Evolutionary conservation across 2,329 filamentous ascomycete genomes (phyloP).

Genomic region (Exserohilum rostratum): DNA sequence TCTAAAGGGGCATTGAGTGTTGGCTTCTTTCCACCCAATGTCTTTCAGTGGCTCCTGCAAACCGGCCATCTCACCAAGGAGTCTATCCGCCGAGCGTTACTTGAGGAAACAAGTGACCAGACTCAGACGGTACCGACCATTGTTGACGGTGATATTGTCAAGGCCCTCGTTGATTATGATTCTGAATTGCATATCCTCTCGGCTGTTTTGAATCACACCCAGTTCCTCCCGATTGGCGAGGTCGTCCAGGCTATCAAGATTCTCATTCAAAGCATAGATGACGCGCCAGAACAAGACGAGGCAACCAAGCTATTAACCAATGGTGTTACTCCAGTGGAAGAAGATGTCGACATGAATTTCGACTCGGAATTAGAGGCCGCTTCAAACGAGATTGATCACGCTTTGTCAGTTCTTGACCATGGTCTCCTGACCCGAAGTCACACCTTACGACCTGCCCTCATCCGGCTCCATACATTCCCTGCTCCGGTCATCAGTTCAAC

Average conservation of each 20-base stretch:
- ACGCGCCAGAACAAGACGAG: constrained; percentile 34
- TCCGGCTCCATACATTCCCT: constrained; percentile 72
- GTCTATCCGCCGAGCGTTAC: constrained; percentile 52
- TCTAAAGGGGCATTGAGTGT: constrained; percentile 43
- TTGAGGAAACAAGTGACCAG: constrained; percentile 46
- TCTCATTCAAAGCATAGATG: constrained; percentile 72
- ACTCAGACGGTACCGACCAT: constrained; percentile 55
- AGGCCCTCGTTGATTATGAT: constrained; percentile 68
- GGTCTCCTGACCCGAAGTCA: constrained; percentile 67
- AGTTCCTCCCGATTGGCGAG: constrained; percentile 69
- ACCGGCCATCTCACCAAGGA: constrained; percentile 57
- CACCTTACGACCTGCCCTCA: constrained; percentile 70
- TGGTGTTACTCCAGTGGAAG: constrained; percentile 28
- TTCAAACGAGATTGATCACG: constrained; percentile 66
- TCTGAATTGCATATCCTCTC: constrained; percentile 70
- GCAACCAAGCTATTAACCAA: constrained; percentile 51
- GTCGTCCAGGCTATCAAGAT: constrained; percentile 69
- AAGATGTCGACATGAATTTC: constrained; percentile 45
- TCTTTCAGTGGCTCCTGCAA: constrained; percentile 66
- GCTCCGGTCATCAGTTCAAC: constrained; percentile 64
- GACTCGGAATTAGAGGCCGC: constrained; percentile 48
- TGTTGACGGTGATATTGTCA: constrained; percentile 66
- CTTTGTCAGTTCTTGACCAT: constrained; percentile 69
- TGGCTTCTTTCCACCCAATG: constrained; percentile 55
- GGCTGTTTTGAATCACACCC: constrained; percentile 66